These are phyloP conservation scores for Solanum bulbocastanum DNA, from an alignment of 257 asterid species.

Conservation along the genomic window DNA sequence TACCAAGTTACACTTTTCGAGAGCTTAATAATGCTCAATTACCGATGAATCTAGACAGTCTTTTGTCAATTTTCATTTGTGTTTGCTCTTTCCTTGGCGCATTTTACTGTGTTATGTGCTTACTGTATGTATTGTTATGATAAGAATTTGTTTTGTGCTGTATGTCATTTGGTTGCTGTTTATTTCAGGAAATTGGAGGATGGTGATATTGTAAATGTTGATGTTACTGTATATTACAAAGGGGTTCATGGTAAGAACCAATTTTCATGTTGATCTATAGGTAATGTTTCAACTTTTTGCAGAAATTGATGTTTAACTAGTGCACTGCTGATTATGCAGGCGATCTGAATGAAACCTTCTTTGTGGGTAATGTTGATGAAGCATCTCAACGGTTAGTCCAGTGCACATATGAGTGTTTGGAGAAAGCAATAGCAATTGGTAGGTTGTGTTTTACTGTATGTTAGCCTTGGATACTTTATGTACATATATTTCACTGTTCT, in stretches of 20 bases:
- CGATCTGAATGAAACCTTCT: slow-evolving; percentile 90
- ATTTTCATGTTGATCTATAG: neutral
- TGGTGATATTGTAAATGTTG: slow-evolving; percentile 95
- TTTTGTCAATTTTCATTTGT: neutral
- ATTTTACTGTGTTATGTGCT: neutral
- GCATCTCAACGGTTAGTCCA: slow-evolving; percentile 71
- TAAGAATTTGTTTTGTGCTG: neutral
- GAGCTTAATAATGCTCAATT: neutral
- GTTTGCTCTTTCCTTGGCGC: neutral
- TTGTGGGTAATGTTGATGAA: slow-evolving; percentile 94
- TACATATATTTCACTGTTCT: neutral
- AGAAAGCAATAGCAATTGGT: slow-evolving; percentile 89
- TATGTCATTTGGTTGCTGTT: neutral
- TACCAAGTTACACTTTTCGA: neutral
- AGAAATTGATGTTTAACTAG: neutral
- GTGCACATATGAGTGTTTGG: slow-evolving; percentile 91
- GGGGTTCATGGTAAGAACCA: slow-evolving; percentile 76
- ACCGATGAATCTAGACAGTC: neutral
- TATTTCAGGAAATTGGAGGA: slow-evolving; percentile 84
- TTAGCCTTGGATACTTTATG: neutral
- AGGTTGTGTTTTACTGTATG: slow-evolving; percentile 12
- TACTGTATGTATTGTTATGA: neutral
- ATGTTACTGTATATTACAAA: slow-evolving; percentile 73
- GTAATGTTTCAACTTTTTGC: neutral
- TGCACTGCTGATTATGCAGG: slow-evolving; percentile 34